Conservation (phyloP, 306 rosid genomes). For the Nissolia schottii region DNA sequence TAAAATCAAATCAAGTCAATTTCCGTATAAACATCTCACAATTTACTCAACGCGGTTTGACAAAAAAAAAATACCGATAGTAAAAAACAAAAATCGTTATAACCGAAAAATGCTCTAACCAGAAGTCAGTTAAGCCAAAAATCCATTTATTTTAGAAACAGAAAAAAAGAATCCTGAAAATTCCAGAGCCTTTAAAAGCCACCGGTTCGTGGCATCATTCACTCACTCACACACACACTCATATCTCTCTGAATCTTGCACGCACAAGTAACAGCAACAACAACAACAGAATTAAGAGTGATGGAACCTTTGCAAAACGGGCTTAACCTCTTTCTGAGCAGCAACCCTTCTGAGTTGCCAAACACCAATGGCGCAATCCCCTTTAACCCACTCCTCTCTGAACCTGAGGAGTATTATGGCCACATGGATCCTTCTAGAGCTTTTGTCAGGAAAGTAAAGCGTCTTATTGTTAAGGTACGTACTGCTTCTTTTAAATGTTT, state of each 20-base stretch:
- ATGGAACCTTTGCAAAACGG: constrained; percentile 26
- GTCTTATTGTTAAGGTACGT: constrained; percentile 66
- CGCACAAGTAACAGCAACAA: not conserved
- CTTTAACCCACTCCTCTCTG: constrained; percentile 17
- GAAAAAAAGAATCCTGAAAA: not conserved
- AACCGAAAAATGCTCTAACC: too few species aligned
- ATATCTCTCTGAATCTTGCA: not conserved
- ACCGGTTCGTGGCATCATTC: not conserved
- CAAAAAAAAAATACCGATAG: too few species aligned
- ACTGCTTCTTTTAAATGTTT: not conserved
- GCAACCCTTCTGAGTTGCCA: not conserved
- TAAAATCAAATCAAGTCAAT: too few species aligned
- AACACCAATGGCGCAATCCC: constrained; percentile 14
- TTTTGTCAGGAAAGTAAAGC: constrained; percentile 58
- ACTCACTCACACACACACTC: not conserved
- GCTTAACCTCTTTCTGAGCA: not conserved
- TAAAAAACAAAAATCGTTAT: too few species aligned
- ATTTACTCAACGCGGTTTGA: too few species aligned
- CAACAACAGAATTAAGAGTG: not conserved
- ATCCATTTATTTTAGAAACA: too few species aligned
- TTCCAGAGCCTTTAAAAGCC: constrained; percentile 26
- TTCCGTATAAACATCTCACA: too few species aligned
- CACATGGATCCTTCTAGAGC: constrained; percentile 58
- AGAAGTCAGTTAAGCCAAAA: too few species aligned
- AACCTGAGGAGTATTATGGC: constrained; percentile 8